phyloP scores from a whole-genome alignment of 1,284 basidiomycete genomes.

The Trichosporon ovoides region DNA sequence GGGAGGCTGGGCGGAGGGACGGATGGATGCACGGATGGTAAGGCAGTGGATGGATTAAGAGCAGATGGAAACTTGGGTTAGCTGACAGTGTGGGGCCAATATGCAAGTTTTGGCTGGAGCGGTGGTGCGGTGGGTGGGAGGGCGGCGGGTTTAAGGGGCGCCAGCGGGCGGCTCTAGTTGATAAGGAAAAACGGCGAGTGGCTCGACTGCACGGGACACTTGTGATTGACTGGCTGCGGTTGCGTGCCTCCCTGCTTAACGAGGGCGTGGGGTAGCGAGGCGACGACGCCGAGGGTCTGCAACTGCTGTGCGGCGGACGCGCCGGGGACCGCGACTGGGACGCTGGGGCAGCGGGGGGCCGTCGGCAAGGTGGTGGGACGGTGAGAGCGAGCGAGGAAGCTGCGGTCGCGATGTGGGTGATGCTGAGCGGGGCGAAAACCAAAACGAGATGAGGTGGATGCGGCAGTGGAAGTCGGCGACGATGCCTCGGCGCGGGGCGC shows the following conservation, averaged over 20 bases:
- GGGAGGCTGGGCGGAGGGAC: background rate
- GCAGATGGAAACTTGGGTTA: background rate
- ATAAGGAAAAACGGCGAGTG: conserved; percentile 4
- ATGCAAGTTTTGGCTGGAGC: background rate
- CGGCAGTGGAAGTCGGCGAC: conserved; percentile 2
- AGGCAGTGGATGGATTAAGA: background rate
- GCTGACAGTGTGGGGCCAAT: conserved; percentile 7
- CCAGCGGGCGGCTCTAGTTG: background rate
- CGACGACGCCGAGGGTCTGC: background rate
- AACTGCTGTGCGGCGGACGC: background rate
- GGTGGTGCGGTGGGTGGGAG: conserved; percentile 1
- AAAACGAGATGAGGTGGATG: background rate
- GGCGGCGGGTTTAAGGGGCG: background rate
- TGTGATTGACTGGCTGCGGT: background rate
- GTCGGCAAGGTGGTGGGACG: background rate
- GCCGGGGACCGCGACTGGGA: background rate
- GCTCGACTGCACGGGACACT: background rate
- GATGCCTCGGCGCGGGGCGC: background rate
- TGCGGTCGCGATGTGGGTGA: background rate
- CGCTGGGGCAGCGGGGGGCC: background rate
- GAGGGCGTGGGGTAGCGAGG: background rate
- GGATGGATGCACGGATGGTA: background rate
- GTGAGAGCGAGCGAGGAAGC: background rate
- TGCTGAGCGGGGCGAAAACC: background rate
- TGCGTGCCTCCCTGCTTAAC: background rate